phyloP scores from a whole-genome alignment of 1,284 basidiomycete genomes.

The Ceratorhiza oryzae-sativae region DNA sequence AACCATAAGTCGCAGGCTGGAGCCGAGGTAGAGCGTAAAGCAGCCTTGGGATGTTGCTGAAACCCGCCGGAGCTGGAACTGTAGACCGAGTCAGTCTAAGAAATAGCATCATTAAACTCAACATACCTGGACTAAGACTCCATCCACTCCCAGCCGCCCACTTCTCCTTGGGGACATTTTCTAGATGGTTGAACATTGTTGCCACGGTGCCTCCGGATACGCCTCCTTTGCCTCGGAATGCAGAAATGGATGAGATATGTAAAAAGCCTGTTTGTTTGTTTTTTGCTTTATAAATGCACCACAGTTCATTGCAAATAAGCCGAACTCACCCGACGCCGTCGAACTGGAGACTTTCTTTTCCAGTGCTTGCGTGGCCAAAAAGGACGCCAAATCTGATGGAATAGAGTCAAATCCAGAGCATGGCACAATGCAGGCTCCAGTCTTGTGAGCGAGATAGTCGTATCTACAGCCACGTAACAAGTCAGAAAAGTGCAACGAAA shows the following conservation, averaged over 20 bases:
- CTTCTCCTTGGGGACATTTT: slow-evolving; percentile 56
- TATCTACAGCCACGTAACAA: slow-evolving; percentile 50
- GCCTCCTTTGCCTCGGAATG: slow-evolving; percentile 60
- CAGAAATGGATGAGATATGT: slow-evolving; percentile 53
- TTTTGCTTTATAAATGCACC: slow-evolving; percentile 39
- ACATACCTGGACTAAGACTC: slow-evolving; percentile 64
- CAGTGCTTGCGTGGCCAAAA: slow-evolving; percentile 61
- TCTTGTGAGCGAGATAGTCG: slow-evolving; percentile 70
- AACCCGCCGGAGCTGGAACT: slow-evolving; percentile 49
- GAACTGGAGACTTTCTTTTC: slow-evolving; percentile 48
- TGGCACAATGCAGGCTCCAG: slow-evolving; percentile 72
- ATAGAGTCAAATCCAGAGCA: slow-evolving; percentile 76
- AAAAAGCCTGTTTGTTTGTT: no score
- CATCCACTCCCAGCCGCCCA: slow-evolving; percentile 54
- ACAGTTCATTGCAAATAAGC: not conserved
- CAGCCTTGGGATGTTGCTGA: slow-evolving; percentile 52
- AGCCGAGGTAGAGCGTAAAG: slow-evolving; percentile 60
- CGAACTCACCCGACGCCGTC: not conserved
- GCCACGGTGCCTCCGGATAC: slow-evolving; percentile 76
- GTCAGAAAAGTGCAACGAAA: slow-evolving; percentile 3
- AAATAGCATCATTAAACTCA: slow-evolving; percentile 18
- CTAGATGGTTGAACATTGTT: slow-evolving; percentile 59
- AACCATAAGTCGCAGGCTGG: slow-evolving; percentile 60
- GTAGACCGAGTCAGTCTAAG: not conserved
- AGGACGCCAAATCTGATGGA: slow-evolving; percentile 70